Evolutionary conservation across 352 stramenopile genomes (phyloP).

Genomic region (Phytophthora boehmeriae): DNA sequence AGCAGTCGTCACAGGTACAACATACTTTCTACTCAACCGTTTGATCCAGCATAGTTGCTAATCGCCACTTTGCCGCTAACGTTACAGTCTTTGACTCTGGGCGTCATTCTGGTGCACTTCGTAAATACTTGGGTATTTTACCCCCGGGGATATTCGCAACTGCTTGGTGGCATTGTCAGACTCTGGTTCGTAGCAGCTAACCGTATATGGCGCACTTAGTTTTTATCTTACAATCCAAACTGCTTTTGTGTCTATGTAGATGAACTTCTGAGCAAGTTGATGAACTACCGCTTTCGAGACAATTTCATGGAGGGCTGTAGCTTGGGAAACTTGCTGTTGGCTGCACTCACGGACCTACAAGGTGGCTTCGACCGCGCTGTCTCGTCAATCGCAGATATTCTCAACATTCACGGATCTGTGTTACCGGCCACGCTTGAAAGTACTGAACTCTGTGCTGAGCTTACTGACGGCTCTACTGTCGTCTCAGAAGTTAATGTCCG

Average conservation of each 20-base stretch:
- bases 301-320: conserved; percentile 90
- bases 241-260: conserved; percentile 38
- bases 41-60: not conserved
- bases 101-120: conserved; percentile 77
- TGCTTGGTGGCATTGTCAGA: conserved; percentile 86
- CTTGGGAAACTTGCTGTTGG: conserved; percentile 80
- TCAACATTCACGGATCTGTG: conserved; percentile 85
- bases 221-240: conserved; percentile 1
- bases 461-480: conserved; percentile 72
- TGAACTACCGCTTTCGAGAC: conserved; percentile 89
- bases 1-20: conserved; percentile 77
- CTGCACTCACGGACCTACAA: conserved; percentile 83
- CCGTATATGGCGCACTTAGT: not conserved
- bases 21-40: no score
- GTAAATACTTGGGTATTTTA: conserved; percentile 85
- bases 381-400: conserved; percentile 82
- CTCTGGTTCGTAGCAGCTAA: conserved; percentile 48
- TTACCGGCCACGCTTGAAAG: conserved; percentile 84
- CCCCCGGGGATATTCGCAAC: conserved; percentile 87
- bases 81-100: conserved; percentile 85
- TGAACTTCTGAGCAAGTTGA: conserved; percentile 86
- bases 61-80: not conserved
- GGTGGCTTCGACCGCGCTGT: conserved; percentile 83
- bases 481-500: conserved; percentile 87
- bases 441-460: conserved; percentile 81